Evolutionary conservation across 352 stramenopile species (phyloP), one percentile per base, ranked within the genome.

Genomic region (Pseudoperonospora humuli): DNA sequence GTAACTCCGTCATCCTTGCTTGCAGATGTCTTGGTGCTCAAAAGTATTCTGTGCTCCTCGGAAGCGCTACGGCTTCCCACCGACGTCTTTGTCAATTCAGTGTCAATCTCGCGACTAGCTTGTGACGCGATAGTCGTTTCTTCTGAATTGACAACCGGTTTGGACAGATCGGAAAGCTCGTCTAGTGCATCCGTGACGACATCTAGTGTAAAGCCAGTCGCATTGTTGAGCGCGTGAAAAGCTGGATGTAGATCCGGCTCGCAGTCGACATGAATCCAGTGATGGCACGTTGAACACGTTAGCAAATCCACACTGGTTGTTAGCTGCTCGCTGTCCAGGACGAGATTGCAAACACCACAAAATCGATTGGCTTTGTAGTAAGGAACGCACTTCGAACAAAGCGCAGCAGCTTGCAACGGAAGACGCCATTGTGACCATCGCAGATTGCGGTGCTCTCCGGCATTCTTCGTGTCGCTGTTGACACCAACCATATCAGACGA

Each of bases 261-360:
- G 37, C 83, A 94, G n/a, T 66, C 58, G 5, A 71, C 62, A 27
- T 94, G 83, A 4, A 90, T 72, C 76, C 76, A 94, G 11, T 84
- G 59, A n/a, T 82, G 57, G 21, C 83, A 94, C 2, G 65, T 83
- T 8, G 71, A 78, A 37, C 82, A 94, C 9, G 76, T 68, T 3
- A 92, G 54, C 32, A 91, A 48, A 24, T 70, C 50, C 15, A 77
- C 49, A 28, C 65, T 79, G 0, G 67, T 75, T 11, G 62, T 36
- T 2, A 84, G 37, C 6, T 67, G 25, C 2, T 69, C 52, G 10
- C 78, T 61, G 17, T 79, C 61, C 19, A 87, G 53, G 5, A 74
- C 53, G 10, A 50, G 27, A 14, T 80, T 63, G 45, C 82, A 94
- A 17, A 91, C 79, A 23, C 62, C 49, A 24, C 82, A 94, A 49